Evolutionary conservation across 495 filamentous ascomycete genomes (phyloP), one percentile per base, ranked within the genome.

Genomic region (Aspergillus wentii): DNA sequence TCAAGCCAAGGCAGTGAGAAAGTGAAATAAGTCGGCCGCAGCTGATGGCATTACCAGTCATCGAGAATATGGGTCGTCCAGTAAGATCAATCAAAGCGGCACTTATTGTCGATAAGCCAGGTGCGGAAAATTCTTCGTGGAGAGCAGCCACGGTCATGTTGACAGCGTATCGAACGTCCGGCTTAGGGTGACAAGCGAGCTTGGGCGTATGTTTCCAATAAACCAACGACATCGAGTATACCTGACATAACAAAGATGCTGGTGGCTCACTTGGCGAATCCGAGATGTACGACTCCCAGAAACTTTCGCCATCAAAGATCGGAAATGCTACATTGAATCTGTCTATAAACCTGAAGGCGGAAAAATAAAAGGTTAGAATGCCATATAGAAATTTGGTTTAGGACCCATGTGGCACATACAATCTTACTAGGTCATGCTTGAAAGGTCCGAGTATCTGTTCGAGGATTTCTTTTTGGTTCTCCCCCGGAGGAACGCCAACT

Each of bases 391-490:
- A n/a, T n/a, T n/a, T n/a, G n/a, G n/a, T n/a, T n/a, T n/a, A n/a
- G n/a, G n/a, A n/a, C n/a, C n/a, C n/a, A n/a, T n/a, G n/a, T n/a
- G n/a, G n/a, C n/a, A 49, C 71, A 37, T 62, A 75, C 64, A 76
- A 50, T 50, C 56, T 61, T 29, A 78, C 64, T 31, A 78, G 52
- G 35, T 75, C 72, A 30, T 68, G 55, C 41, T 62, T 66, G 35
- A 70, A 71, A 11, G 70, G 71, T 8, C 69, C 74, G 3, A 78
- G 48, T 8, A 78, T 66, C 44, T 78, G 71, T 43, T 75, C 71
- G 23, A 78, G 47, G 20, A 76, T 69, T 37, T 76, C 72, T 31
- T 69, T 67, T 33, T 78, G 72, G 37, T 72, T 66, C 17, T 69
- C 68, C 20, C 72, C 69, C 0, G 69, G 68, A 15, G 68, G 68